These are phyloP conservation scores for Anisodus tanguticus DNA, from an alignment of 257 asterid species.

Conservation along the genomic window DNA sequence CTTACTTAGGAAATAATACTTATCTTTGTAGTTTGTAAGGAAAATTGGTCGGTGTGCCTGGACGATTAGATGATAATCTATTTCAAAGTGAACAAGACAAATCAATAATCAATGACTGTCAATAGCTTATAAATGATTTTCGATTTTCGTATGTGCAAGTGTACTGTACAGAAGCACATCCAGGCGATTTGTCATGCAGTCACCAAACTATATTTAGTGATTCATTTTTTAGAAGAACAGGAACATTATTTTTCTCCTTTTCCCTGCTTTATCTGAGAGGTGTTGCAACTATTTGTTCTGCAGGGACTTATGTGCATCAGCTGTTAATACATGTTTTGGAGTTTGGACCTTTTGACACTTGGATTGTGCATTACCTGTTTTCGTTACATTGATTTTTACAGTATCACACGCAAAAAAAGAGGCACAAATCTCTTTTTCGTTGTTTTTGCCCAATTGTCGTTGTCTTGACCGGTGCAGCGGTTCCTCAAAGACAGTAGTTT, in stretches of 20 bases:
- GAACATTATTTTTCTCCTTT: not conserved
- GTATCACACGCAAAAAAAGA: slow-evolving; percentile 16
- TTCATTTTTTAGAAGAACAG: too few relatives aligned
- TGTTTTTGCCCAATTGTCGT: slow-evolving; percentile 50
- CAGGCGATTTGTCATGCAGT: not conserved
- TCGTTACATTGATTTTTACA: not conserved
- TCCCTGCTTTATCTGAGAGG: slow-evolving; percentile 10
- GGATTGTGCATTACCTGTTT: slow-evolving; percentile 1
- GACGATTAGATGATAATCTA: not conserved
- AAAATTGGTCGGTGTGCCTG: not conserved
- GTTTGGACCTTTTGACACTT: slow-evolving; percentile 25
- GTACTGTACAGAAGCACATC: not conserved
- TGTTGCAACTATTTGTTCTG: slow-evolving; percentile 40
- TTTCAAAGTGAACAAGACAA: not conserved
- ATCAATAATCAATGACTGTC: not conserved
- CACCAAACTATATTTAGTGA: not conserved
- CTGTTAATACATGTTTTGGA: slow-evolving; percentile 28
- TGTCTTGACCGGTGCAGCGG: slow-evolving; percentile 29
- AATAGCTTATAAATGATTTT: not conserved
- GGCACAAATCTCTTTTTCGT: slow-evolving; percentile 47
- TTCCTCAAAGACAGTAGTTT: slow-evolving; percentile 18
- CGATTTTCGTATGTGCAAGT: not conserved
- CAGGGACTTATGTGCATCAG: slow-evolving; percentile 30
- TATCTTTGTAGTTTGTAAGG: not conserved
- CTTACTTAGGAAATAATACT: not conserved